Conservation (phyloP, 768 basidiomycete genomes). For the Mycena filopes region DNA sequence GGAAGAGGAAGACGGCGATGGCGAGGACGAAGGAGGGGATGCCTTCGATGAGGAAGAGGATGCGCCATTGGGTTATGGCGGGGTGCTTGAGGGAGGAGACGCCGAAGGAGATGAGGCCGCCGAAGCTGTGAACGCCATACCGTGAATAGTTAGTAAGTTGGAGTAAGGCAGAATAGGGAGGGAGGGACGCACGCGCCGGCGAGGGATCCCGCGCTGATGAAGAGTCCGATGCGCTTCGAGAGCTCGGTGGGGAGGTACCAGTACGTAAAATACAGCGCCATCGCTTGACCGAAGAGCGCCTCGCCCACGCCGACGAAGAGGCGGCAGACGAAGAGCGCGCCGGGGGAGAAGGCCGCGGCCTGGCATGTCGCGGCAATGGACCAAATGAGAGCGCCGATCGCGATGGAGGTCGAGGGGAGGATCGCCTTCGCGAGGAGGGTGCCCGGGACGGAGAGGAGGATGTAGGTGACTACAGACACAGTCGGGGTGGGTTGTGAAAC, state of each 20-base stretch:
- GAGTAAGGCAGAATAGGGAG: not conserved
- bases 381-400: constrained; percentile 29
- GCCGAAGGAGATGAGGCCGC: constrained; percentile 23
- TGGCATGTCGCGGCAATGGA: constrained; percentile 28
- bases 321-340: constrained; percentile 21
- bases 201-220: constrained; percentile 25
- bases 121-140: constrained; percentile 7
- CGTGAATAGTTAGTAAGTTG: not conserved
- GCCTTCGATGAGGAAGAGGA: constrained; percentile 33
- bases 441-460: constrained; percentile 23
- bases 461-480: constrained; percentile 16
- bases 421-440: constrained; percentile 29
- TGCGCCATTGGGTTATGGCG: constrained; percentile 13
- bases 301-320: constrained; percentile 30
- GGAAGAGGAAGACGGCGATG: constrained; percentile 22
- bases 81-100: constrained; percentile 18
- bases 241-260: constrained; percentile 29
- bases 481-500: not conserved
- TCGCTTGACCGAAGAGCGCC: constrained; percentile 22
- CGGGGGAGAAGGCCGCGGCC: constrained; percentile 24
- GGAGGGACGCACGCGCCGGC: constrained; percentile 21
- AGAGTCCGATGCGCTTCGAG: constrained; percentile 29
- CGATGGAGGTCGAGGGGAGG: constrained; percentile 25
- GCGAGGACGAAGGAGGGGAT: constrained; percentile 24
- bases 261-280: constrained; percentile 28